A percentile compares a stretch with the other conserved stretches of the same genome.
Evolutionary conservation across 345 rosid species (phyloP).

Genomic region (Gossypium arboreum): DNA sequence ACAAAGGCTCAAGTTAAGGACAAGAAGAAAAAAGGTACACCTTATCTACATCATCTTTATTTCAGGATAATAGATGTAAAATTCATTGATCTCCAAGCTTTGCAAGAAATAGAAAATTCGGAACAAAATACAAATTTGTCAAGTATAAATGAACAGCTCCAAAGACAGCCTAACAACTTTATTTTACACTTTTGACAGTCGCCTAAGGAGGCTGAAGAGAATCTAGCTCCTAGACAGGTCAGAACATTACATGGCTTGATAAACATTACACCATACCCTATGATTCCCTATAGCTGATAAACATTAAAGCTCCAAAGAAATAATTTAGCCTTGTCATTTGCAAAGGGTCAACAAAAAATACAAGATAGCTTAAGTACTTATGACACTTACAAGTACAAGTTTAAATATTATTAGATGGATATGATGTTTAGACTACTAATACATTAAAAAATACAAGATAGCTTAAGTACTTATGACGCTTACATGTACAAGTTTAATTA

Average conservation of each 20-base stretch:
- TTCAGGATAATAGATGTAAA: neutral
- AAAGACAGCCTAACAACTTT: neutral
- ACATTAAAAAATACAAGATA: neutral
- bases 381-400: neutral
- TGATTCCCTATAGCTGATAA: neutral
- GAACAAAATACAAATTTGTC: neutral
- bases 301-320: neutral
- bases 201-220: neutral
- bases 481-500: neutral
- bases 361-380: neutral
- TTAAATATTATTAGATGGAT: neutral
- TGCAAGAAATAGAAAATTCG: neutral
- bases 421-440: neutral
- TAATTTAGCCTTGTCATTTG: neutral
- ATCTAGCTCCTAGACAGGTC: neutral
- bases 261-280: neutral
- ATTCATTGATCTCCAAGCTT: neutral
- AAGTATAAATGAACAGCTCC: neutral
- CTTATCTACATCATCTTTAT: neutral
- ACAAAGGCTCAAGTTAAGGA: neutral
- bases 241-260: neutral
- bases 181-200: neutral
- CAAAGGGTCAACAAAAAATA: neutral
- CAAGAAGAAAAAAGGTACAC: neutral
- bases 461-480: neutral